phyloP scores from a whole-genome alignment of 2,329 filamentous ascomycete genomes.

The Lachnum nothofagi region DNA sequence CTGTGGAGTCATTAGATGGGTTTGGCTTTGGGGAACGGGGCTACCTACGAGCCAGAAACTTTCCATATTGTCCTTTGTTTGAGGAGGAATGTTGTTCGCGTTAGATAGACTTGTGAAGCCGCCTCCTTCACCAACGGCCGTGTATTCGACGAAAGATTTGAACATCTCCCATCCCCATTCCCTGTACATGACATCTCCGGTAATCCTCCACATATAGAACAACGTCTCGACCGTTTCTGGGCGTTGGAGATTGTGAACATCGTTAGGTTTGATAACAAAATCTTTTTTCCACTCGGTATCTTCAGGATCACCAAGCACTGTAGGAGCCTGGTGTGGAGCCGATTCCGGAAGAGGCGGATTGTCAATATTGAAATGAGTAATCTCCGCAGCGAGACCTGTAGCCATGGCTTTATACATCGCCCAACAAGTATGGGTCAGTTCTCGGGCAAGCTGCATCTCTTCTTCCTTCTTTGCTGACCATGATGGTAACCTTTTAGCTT shows the following conservation, averaged over 20 bases:
- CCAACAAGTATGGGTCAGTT: constrained; percentile 96
- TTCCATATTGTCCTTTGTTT: constrained; percentile 86
- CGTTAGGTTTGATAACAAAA: constrained; percentile 72
- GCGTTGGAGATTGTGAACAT: constrained; percentile 87
- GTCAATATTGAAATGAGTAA: constrained; percentile 80
- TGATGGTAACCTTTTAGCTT: constrained; percentile 64
- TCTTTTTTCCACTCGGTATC: constrained; percentile 67
- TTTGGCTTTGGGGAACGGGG: neutral
- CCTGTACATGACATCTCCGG: constrained; percentile 79
- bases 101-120: constrained; percentile 79
- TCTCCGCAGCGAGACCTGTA: constrained; percentile 90
- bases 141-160: constrained; percentile 81
- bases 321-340: constrained; percentile 44
- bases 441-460: constrained; percentile 79
- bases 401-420: constrained; percentile 89
- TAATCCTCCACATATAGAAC: constrained; percentile 99
- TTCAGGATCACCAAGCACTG: constrained; percentile 48
- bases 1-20: constrained; percentile 38
- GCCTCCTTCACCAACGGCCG: constrained; percentile 67
- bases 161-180: constrained; percentile 99
- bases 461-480: constrained; percentile 80
- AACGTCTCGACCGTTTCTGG: constrained; percentile 95
- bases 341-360: constrained; percentile 61
- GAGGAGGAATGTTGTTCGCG: constrained; percentile 66
- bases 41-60: constrained; percentile 87